Conservation (phyloP, 2,329 filamentous ascomycete genomes). For the Calonectria ilicicola region DNA sequence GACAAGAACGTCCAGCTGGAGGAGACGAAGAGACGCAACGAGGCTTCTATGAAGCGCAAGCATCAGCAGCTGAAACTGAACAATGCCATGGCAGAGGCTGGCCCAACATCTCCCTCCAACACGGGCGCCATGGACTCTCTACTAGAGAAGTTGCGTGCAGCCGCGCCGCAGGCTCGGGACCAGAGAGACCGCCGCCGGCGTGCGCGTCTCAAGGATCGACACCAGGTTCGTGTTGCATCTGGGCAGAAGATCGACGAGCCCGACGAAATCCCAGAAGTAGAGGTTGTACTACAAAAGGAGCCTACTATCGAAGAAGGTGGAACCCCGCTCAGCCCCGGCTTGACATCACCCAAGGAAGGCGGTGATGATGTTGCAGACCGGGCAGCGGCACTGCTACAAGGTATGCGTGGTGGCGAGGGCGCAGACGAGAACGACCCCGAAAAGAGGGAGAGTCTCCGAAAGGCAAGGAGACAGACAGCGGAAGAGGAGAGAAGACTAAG, state of each 20-base stretch:
- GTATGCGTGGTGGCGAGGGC: constrained; percentile 78
- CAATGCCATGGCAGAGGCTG: constrained; percentile 62
- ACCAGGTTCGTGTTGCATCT: constrained; percentile 89
- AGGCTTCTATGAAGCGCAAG: constrained; percentile 93
- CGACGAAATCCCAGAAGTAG: constrained; percentile 70
- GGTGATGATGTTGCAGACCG: constrained; percentile 86
- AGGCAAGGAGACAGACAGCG: constrained; percentile 75
- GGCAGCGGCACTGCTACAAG: constrained; percentile 85
- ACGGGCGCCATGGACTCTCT: constrained; percentile 96
- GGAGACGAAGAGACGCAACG: constrained; percentile 85
- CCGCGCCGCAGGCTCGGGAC: constrained; percentile 89
- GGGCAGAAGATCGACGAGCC: constrained; percentile 86
- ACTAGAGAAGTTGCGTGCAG: constrained; percentile 93
- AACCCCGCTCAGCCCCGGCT: constrained; percentile 63
- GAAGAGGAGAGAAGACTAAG: constrained; percentile 81
- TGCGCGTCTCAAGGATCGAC: constrained; percentile 88
- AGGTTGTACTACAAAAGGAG: constrained; percentile 52
- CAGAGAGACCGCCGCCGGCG: constrained; percentile 89
- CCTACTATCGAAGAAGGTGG: constrained; percentile 61
- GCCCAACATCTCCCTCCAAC: constrained; percentile 74
- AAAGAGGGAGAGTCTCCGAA: constrained; percentile 71
- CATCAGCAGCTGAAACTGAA: constrained; percentile 74
- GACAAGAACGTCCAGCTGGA: constrained; percentile 92
- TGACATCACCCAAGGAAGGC: constrained; percentile 57
- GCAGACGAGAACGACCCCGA: constrained; percentile 62